Conservation (phyloP, 441 rosid genomes). For the Corymbia citriodora region DNA sequence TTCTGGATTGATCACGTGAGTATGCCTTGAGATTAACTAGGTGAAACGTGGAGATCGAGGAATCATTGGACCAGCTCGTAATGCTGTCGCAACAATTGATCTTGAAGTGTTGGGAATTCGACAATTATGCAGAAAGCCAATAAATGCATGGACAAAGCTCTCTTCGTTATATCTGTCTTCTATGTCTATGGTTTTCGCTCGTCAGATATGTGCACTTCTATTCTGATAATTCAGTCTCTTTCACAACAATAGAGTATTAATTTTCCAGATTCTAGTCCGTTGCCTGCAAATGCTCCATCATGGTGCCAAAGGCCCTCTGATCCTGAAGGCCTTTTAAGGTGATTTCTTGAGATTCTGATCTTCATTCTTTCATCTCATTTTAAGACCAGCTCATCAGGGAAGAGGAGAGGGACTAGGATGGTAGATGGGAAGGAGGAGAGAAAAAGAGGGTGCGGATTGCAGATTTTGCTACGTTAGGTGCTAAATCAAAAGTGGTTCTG, state of each 20-base stretch:
- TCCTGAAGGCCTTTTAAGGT: constrained; percentile 10
- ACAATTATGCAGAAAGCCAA: too few species aligned
- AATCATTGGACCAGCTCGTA: too few species aligned
- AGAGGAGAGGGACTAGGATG: background rate
- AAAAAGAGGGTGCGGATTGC: accelerated
- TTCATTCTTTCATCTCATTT: background rate
- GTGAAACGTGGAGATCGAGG: too few species aligned
- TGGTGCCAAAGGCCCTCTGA: constrained; percentile 1
- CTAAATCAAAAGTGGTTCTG: background rate
- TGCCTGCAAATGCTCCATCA: constrained; percentile 1
- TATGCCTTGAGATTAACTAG: too few species aligned
- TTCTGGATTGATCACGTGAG: too few species aligned
- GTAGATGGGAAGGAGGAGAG: background rate
- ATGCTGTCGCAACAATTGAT: too few species aligned
- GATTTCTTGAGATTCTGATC: background rate
- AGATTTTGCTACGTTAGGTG: background rate
- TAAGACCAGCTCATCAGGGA: background rate
- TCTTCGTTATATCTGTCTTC: too few species aligned
- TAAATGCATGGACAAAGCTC: too few species aligned
- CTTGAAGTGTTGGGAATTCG: too few species aligned
- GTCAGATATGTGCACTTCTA: background rate
- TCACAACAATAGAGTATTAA: background rate
- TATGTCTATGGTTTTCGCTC: background rate
- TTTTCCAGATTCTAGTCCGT: background rate
- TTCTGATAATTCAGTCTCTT: background rate